Evolutionary conservation across 768 basidiomycete species (phyloP).

Genomic region (Artomyces pyxidatus): DNA sequence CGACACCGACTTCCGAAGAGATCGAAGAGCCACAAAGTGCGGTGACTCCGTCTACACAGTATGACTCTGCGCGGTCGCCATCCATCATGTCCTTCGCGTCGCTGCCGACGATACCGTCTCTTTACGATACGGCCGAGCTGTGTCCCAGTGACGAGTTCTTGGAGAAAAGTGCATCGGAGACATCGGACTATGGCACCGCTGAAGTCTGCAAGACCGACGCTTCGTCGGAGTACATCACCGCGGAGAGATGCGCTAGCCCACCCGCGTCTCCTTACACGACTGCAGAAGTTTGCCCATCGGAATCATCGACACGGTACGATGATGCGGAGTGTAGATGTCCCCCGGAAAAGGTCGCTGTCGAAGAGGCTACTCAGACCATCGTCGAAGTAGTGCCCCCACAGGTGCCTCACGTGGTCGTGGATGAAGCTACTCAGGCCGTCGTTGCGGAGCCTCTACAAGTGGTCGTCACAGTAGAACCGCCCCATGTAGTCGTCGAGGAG

Average conservation of each 20-base stretch:
- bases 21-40: slow-evolving; percentile 25
- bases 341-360: slow-evolving; percentile 1
- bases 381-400: not conserved
- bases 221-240: slow-evolving; percentile 36
- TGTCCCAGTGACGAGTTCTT: slow-evolving; percentile 22
- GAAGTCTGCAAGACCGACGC: slow-evolving; percentile 20
- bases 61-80: slow-evolving; percentile 39
- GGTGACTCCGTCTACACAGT: slow-evolving; percentile 23
- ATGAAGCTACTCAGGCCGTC: not conserved
- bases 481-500: not conserved
- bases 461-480: not conserved
- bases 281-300: slow-evolving; percentile 37
- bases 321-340: slow-evolving; percentile 30
- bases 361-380: not conserved
- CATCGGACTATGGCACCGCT: slow-evolving; percentile 7
- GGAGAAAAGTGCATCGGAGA: slow-evolving; percentile 1
- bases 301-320: slow-evolving; percentile 36
- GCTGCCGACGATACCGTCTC: slow-evolving; percentile 51
- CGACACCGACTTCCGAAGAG: slow-evolving; percentile 21
- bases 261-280: slow-evolving; percentile 43
- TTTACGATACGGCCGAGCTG: slow-evolving; percentile 27
- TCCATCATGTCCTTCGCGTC: slow-evolving; percentile 43
- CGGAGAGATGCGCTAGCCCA: slow-evolving; percentile 31
- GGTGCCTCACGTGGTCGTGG: not conserved
- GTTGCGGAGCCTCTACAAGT: not conserved